A percentile compares a stretch with the other conserved stretches of the same genome.
phyloP scores from a whole-genome alignment of 805 yeast species.

The Kodamaea leandrae region DNA sequence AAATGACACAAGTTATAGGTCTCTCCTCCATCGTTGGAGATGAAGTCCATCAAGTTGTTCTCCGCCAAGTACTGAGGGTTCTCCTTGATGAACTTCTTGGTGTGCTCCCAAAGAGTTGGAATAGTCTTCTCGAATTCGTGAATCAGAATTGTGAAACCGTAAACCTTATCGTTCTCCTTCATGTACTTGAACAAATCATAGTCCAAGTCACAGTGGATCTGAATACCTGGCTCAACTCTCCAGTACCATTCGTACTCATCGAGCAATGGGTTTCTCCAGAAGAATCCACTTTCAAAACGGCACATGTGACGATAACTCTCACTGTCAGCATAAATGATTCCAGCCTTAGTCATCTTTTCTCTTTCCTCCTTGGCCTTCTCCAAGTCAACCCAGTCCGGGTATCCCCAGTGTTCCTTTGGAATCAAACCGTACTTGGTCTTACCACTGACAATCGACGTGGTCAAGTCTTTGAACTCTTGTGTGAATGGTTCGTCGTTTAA shows the following conservation, averaged over 20 bases:
- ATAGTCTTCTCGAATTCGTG: conserved; percentile 83
- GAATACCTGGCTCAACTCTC: conserved; percentile 90
- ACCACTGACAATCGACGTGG: conserved; percentile 78
- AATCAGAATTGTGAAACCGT: conserved; percentile 83
- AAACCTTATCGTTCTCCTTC: conserved; percentile 71
- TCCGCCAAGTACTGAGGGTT: conserved; percentile 61
- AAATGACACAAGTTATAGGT: conserved; percentile 81
- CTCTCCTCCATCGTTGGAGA: conserved; percentile 65
- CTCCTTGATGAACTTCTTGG: conserved; percentile 60
- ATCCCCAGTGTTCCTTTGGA: conserved; percentile 82
- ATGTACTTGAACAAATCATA: conserved; percentile 83
- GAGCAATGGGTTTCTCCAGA: conserved; percentile 72
- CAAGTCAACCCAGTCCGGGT: conserved; percentile 78
- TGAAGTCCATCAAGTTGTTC: conserved; percentile 65
- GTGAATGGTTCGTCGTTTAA: conserved; percentile 83
- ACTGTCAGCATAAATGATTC: conserved; percentile 71
- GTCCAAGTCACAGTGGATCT: conserved; percentile 76
- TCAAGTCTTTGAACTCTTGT: conserved; percentile 73
- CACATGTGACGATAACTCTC: conserved; percentile 90
- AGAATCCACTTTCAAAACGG: conserved; percentile 86
- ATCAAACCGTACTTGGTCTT: conserved; percentile 72
- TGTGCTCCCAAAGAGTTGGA: conserved; percentile 77
- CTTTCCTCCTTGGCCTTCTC: conserved; percentile 68
- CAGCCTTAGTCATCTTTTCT: conserved; percentile 50
- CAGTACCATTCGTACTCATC: conserved; percentile 83